Evolutionary conservation across 2,329 filamentous ascomycete species (phyloP), one percentile per base, ranked within the genome.

Genomic region (Fusarium gaditjirri): DNA sequence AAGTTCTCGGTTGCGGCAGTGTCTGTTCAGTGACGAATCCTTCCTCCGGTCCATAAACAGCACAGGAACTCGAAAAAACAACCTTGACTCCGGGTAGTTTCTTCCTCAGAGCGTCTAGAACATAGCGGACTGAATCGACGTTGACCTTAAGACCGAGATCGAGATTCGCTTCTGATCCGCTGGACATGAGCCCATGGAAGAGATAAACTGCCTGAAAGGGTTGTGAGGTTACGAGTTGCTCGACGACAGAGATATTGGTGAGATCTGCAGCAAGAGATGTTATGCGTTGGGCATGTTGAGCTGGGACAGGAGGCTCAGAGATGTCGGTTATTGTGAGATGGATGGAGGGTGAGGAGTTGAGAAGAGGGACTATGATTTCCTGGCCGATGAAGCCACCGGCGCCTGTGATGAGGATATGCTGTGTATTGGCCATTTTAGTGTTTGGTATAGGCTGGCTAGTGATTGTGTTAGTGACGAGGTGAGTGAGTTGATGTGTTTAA

Each of bases 371-470:
- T 6, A 88, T 85, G 29, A 92, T 84, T 47, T 88, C 84, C 78
- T 91, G 89, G 76, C 90, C 89, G 63, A 92, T 87, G 78, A 92
- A 91, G 65, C 90, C 90, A 47, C 87, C 87, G 12, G 86, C 89
- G 9, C 90, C 90, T 14, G 90, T 92, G 74, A 92, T 90, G 77
- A 91, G 86, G 43, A 92, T 84, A 33, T 77, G 72, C 5, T 71
- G 62, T 14, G 47, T 39, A 23, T 54, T 35, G 27, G 62, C 33
- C 74, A 76, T 76, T 61, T 31, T 71, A 39, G 14, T 14, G 41
- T 17, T 35, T 12, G 29, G n/a, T 14, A 19, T n/a, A 41, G 21
- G 4, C 13, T 19, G 8, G 5, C 5, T 54, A n/a, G n/a, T n/a
- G 33, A 13, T 7, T 53, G 23, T n/a, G 23, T 38, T 17, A n/a